Evolutionary conservation across 2,329 filamentous ascomycete species (phyloP), one percentile per base, ranked within the genome.

Genomic region (Neonectria magnoliae): DNA sequence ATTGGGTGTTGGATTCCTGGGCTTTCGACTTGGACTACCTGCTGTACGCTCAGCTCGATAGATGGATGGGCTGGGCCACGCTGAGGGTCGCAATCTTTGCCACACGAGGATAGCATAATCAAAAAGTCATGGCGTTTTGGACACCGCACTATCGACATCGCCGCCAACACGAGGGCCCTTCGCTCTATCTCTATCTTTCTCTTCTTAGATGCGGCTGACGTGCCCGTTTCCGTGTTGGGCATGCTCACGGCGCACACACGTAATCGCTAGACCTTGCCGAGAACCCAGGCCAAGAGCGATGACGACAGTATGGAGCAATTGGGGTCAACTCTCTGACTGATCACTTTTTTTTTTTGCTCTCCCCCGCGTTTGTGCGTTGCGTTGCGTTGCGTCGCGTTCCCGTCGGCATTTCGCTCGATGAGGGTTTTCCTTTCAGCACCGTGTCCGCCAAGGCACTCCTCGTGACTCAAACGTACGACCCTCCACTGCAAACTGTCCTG

Each of bases 401-500:
- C 20, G 4, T 51, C 27, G 47, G 20, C 47, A 25, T 13, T 45
- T 33, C 29, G 11, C n/a, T 9, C 44, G 54, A 22, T 13, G 16
- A n/a, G 25, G 25, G 4, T 25, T 18, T 33, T 50, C 31, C 33
- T 20, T 44, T 25, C 29, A 50, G 31, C 31, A 51, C 29, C 27
- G 51, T 18, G 44, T 45, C 61, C 33, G 61, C 42, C 52, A 14
- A 54, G 58, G 56, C 47, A 25, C 70, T 36, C 68, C 70, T 44
- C 68, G 70, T 72, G 70, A 65, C 68, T 68, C 57, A 67, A 68
- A 64, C 70, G 47, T 66, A 53, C 68, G 67, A 62, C 68, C 65
- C 57, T 55, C 65, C 58, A 27, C 47, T 38, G 57, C 47, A 45
- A 60, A 55, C 42, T 41, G 38, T 27, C 52, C 42, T 57, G 25